Base-by-base conservation (phyloP, 441 rosid species). In the Croton laevigatus region DNA sequence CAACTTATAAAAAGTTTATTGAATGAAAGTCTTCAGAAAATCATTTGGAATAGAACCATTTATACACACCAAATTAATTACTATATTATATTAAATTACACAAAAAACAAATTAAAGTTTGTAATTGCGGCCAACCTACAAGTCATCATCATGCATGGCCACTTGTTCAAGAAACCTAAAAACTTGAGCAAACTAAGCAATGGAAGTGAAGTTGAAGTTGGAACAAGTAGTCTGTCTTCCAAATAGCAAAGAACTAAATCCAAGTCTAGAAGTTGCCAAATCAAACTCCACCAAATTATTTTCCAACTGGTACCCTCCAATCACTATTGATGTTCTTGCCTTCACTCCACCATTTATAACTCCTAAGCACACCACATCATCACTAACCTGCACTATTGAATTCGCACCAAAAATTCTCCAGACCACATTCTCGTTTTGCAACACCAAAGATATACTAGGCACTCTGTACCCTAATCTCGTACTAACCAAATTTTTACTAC, bases 331-430 rank as follows among this genome's bases (percentile, higher is more conserved):
- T 13, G 93, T 85, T 74, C 48, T 77, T 0, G 89, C 84, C 10
- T 82, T 69, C 1, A 73, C 72, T 20, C 97, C 97, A 3, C 97
- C 96, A 34, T 91, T 78, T 7, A 93, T 79, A 8, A 93, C 76
- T 19, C 91, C 98, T 14, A 89, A 73, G 53, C 97, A 91, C 75
- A 81, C 44, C 53, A 86, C 90, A 3, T 81, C 76, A 3, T 82
- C 69, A 9, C 74, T 76, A 4, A 87, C 92, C 5, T 73, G 49
- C 42, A 91, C 93, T 81, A 94, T 84, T 2, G 95, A 94, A 60
- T 94, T 94, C 3, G 90, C 84, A 8, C 96, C 98, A 1, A 68
- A 78, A 2, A 89, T 81, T 42, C 80, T 80, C 98, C 98, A 91
- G 0, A 70, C 22, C 27, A 79, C 85, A 49, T 75, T 65, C 2